Base-by-base conservation (phyloP, 176 grass and related monocot species). In the Bromus sterilis region DNA sequence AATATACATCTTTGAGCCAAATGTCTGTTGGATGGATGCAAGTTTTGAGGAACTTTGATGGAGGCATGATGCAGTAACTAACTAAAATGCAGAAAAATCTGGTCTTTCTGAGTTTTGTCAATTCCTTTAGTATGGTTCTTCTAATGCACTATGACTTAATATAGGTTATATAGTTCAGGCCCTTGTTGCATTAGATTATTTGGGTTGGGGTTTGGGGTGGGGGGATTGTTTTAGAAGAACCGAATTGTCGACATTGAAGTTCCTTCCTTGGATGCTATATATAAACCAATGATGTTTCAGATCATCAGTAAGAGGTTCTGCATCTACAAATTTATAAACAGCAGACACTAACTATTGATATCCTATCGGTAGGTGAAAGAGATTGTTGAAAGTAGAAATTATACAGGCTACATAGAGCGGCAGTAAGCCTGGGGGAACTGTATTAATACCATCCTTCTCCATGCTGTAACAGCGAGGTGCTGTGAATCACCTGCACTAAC, bases 31-130 rank as follows among this genome's bases (percentile, higher is more conserved):
- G 73, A 82, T 77, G 42, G 28, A 46, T 79, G 44, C 28, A 85
- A 89, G 42, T 60, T 82, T 69, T 78, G 65, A 82, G 82, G 83
- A 76, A 78, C 62, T 56, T 51, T 74, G 31, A 37, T 79, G 74
- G 74, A 79, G 43, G 46, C 66, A 26, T 79, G 48, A 81, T 55
- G 14, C 13, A 34, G 26, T 81, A 85, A 81, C 82, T 66, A 18
- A 74, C 14, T 66, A 77, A 75, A 31, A 42, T 84, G 35, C 70
- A 69, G 53, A 69, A 84, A 77, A 78, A 30, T 31, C 14, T 77
- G 31, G 37, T 74, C 77, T 78, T 8, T 29, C 32, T 70, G 40
- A 42, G 20, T 55, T n/a, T 9, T 33, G 36, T 64, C 62, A 82
- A 41, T 57, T 66, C 37, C 46, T 61, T 3, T 41, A 40, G 35